Percentiles rank a stretch among this genome's conserved stretches.
phyloP scores from a whole-genome alignment of 495 filamentous ascomycete species.

The Pyrenula massariospora region DNA sequence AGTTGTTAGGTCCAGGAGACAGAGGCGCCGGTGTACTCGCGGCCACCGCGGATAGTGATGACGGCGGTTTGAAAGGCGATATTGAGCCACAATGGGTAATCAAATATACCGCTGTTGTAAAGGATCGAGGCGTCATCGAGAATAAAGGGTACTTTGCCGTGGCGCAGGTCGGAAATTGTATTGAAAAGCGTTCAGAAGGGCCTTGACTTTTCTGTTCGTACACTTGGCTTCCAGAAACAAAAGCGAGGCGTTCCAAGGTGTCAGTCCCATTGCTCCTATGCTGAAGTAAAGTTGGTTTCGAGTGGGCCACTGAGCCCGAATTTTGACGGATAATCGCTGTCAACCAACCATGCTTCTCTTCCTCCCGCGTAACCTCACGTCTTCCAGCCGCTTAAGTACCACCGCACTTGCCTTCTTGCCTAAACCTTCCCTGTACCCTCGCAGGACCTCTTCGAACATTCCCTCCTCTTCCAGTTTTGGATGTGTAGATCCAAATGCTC shows the following conservation, averaged over 20 bases:
- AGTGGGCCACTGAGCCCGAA: no score
- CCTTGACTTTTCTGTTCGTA: background rate
- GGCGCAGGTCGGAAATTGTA: constrained; percentile 47
- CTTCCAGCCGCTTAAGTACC: constrained; percentile 70
- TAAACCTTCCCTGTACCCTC: constrained; percentile 47
- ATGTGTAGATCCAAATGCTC: constrained; percentile 94
- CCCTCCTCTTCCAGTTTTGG: constrained; percentile 68
- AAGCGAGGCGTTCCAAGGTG: constrained; percentile 4
- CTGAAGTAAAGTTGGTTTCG: no score
- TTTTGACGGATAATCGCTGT: no score
- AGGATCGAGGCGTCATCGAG: constrained; percentile 92
- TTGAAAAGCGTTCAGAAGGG: background rate
- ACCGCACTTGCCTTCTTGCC: constrained; percentile 33
- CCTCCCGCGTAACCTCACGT: constrained; percentile 89
- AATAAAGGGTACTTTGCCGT: constrained; percentile 94
- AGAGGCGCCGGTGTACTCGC: constrained; percentile 57
- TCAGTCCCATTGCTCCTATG: constrained; percentile 3
- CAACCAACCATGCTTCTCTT: constrained; percentile 96
- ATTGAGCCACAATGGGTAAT: constrained; percentile 86
- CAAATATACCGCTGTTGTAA: constrained; percentile 97
- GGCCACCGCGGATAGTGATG: constrained; percentile 28
- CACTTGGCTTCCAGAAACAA: constrained; percentile 19
- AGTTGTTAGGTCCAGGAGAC: constrained; percentile 58
- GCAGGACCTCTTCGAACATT: constrained; percentile 54
- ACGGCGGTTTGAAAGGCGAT: constrained; percentile 55